A percentile compares a stretch with the other conserved stretches of the same genome.
phyloP scores from a whole-genome alignment of 192 early-diverging fungal species.

The Linnemannia hyalina region DNA sequence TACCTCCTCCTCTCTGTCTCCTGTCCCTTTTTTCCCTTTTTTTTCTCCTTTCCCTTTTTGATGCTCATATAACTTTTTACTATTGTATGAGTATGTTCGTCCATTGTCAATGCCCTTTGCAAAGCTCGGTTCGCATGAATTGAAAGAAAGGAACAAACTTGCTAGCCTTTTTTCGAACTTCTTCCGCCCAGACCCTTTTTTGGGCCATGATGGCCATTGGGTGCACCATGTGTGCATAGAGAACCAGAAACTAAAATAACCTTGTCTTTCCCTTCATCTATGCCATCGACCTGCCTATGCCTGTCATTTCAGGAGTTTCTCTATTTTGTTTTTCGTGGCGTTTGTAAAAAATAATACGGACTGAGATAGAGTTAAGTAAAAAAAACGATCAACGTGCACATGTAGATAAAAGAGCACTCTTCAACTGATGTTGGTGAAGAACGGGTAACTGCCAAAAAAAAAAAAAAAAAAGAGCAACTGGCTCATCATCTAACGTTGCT shows the following conservation, averaged over 20 bases:
- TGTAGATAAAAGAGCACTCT: not conserved
- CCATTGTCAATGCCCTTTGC: not conserved
- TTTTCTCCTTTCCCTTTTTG: not conserved
- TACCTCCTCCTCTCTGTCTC: not conserved
- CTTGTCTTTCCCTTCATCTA: not conserved
- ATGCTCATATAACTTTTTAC: not conserved
- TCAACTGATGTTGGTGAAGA: no score
- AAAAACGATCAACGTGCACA: not conserved
- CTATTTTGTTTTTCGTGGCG: not conserved
- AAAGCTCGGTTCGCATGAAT: slow-evolving; percentile 9
- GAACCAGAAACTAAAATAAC: not conserved
- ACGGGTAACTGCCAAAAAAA: not conserved
- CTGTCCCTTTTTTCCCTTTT: not conserved
- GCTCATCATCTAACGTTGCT: not conserved
- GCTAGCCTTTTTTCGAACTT: no score
- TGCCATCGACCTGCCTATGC: not conserved
- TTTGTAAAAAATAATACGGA: not conserved
- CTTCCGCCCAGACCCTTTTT: slow-evolving; percentile 7
- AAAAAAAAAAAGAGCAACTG: not conserved
- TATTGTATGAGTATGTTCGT: not conserved
- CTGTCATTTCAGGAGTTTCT: not conserved
- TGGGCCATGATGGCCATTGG: not conserved
- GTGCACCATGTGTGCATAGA: not conserved
- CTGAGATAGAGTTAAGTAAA: not conserved
- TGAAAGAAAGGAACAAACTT: not conserved